phyloP scores from a whole-genome alignment of 148 eudicot genomes.

The Oxyria digyna region DNA sequence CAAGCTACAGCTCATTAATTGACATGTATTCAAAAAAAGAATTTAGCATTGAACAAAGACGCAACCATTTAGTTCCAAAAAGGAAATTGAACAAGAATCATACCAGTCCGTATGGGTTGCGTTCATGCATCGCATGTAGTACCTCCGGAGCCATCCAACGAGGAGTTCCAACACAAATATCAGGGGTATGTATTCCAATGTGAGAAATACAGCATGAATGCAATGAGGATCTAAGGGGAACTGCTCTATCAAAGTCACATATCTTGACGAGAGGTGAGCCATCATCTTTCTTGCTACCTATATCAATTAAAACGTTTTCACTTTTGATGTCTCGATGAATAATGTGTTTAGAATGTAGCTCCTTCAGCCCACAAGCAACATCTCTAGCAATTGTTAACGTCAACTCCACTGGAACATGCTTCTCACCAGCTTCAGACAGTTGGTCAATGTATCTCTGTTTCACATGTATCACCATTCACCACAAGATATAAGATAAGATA shows the following conservation, averaged over 20 bases:
- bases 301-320: slow-evolving; percentile 74
- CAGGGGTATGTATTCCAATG: slow-evolving; percentile 65
- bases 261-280: slow-evolving; percentile 77
- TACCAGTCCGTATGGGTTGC: slow-evolving; percentile 63
- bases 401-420: slow-evolving; percentile 41
- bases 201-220: slow-evolving; percentile 90
- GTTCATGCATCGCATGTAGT: slow-evolving; percentile 50
- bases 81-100: slow-evolving; percentile 10
- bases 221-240: slow-evolving; percentile 60
- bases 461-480: background rate
- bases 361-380: slow-evolving; percentile 64
- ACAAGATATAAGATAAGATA: background rate
- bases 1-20: background rate
- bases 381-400: slow-evolving; percentile 64
- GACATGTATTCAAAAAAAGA: background rate
- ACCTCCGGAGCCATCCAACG: slow-evolving; percentile 99
- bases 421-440: slow-evolving; percentile 55
- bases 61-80: background rate
- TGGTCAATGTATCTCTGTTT: slow-evolving; percentile 54
- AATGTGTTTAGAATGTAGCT: slow-evolving; percentile 67
- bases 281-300: slow-evolving; percentile 49
- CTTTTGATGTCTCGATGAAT: slow-evolving; percentile 96
- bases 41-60: too few species aligned
- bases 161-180: slow-evolving; percentile 87
- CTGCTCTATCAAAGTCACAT: slow-evolving; percentile 82